Conservation (phyloP, 2,329 filamentous ascomycete species). For the Colletotrichum karsti region DNA sequence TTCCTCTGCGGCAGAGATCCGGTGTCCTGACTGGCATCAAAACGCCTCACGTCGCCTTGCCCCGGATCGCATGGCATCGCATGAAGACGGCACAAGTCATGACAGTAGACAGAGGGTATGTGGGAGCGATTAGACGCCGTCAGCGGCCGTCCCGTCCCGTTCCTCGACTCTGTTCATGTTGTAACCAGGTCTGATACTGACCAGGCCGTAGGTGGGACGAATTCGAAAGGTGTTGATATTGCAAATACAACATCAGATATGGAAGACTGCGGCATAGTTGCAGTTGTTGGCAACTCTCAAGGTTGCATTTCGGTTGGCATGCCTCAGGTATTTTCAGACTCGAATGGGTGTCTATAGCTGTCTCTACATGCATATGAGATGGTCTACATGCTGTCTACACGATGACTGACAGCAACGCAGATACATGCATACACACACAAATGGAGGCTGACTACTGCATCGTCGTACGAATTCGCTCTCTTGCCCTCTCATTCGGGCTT, state of each 20-base stretch:
- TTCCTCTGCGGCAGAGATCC: background rate
- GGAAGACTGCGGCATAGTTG: background rate
- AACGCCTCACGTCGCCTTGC: background rate
- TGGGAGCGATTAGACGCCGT: background rate
- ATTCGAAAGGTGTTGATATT: background rate
- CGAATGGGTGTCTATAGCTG: too few relatives aligned
- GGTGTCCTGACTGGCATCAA: background rate
- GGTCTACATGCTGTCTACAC: background rate
- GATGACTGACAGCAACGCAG: background rate
- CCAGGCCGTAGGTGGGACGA: background rate
- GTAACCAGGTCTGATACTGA: background rate
- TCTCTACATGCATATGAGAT: background rate
- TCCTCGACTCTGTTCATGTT: background rate
- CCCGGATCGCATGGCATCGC: background rate
- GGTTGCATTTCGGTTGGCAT: background rate
- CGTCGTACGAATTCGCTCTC: constrained; percentile 2
- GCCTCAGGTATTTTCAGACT: background rate
- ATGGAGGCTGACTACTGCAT: background rate
- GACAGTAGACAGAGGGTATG: background rate
- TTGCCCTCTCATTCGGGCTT: background rate
- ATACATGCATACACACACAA: too few relatives aligned
- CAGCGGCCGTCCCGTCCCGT: background rate
- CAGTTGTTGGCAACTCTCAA: constrained; percentile 6
- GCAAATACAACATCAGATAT: background rate
- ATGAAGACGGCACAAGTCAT: background rate